phyloP scores from a whole-genome alignment of 2,329 filamentous ascomycete species.

The Paraconiothyrium brasiliense region DNA sequence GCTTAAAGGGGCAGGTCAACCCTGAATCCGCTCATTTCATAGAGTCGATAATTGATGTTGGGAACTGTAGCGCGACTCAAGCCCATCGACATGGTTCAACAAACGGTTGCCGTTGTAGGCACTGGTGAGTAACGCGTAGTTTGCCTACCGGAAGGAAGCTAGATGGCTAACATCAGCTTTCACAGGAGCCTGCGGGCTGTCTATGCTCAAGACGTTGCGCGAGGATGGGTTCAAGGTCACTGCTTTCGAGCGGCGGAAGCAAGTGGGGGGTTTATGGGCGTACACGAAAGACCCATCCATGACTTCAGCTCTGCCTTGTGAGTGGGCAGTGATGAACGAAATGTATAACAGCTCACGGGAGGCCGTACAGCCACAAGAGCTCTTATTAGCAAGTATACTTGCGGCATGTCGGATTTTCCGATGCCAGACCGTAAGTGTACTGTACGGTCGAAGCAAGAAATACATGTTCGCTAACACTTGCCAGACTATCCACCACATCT shows the following conservation, averaged over 20 bases:
- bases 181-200: conserved; percentile 24
- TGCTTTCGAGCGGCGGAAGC: conserved; percentile 50
- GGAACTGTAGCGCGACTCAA: neutral
- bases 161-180: neutral
- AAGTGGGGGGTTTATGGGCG: conserved; percentile 58
- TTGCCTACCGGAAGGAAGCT: neutral
- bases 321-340: conserved; percentile 33
- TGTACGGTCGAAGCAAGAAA: neutral
- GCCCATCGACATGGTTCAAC: conserved; percentile 16
- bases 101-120: conserved; percentile 23
- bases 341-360: neutral
- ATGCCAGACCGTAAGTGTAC: conserved; percentile 52
- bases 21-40: neutral
- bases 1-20: neutral
- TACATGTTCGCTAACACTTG: neutral
- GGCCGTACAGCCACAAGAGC: conserved; percentile 17
- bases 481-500: conserved; percentile 27
- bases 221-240: conserved; percentile 58
- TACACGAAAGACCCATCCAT: conserved; percentile 47
- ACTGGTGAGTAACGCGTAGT: conserved; percentile 15
- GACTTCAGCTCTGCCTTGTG: conserved; percentile 36
- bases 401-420: conserved; percentile 54
- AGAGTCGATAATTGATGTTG: neutral
- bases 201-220: conserved; percentile 50
- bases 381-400: conserved; percentile 50